These are phyloP conservation scores for Cladophialophora exuberans DNA, from an alignment of 2,329 filamentous ascomycete species.

Conservation along the genomic window DNA sequence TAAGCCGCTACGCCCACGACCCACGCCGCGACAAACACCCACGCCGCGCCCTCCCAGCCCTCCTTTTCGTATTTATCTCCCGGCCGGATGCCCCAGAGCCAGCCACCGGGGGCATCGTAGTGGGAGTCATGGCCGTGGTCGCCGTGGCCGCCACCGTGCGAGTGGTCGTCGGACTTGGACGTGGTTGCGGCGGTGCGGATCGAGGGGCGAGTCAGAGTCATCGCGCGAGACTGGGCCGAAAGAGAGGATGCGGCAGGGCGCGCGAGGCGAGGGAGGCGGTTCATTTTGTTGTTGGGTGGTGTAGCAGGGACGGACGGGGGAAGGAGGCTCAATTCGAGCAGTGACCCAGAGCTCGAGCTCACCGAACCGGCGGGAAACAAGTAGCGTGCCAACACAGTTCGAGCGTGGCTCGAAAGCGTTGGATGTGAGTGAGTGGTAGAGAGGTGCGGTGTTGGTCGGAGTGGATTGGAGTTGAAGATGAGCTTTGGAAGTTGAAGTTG, in stretches of 20 bases:
- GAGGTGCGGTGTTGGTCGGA: not conserved
- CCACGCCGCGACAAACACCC: constrained; percentile 72
- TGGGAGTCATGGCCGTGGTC: constrained; percentile 47
- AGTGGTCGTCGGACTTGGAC: constrained; percentile 10
- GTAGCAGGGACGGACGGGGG: not conserved
- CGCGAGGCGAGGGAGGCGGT: constrained; percentile 11
- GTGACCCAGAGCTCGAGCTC: no score
- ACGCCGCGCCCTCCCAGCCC: constrained; percentile 73
- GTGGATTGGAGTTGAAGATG: not conserved
- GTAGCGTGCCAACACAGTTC: no score
- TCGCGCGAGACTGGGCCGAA: not conserved
- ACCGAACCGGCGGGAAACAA: no score
- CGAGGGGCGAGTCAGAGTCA: constrained; percentile 5
- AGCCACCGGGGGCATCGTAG: constrained; percentile 88
- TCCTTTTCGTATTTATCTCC: constrained; percentile 95
- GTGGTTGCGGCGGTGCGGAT: constrained; percentile 10
- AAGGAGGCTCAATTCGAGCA: not conserved
- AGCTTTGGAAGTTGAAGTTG: not conserved
- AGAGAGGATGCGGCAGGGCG: not conserved
- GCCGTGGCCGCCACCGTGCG: constrained; percentile 15
- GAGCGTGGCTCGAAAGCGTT: no score
- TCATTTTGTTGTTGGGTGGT: not conserved
- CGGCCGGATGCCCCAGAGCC: constrained; percentile 92
- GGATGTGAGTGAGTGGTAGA: no score
- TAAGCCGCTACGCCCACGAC: constrained; percentile 76